Evolutionary conservation across 441 rosid species (phyloP).

Genomic region (Pelargonium cotyledonis): DNA sequence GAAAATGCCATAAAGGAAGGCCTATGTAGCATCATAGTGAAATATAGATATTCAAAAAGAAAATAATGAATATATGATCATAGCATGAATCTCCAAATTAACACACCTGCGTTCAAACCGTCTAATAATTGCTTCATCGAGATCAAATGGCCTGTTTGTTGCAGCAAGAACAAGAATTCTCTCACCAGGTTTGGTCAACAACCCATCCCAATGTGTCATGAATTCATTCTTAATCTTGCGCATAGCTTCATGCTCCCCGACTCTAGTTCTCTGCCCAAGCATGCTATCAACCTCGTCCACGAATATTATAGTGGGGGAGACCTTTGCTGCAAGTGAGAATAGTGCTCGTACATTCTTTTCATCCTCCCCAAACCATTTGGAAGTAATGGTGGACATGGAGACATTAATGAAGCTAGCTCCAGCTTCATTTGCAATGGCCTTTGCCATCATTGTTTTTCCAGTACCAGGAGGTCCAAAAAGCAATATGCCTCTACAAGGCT

Average conservation of each 20-base stretch:
- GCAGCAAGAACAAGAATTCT: constrained; percentile 97
- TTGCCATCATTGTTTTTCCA: constrained; percentile 98
- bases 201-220: constrained; percentile 98
- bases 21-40: background rate
- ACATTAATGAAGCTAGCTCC: constrained; percentile 99
- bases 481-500: constrained; percentile 93
- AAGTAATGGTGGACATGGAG: constrained; percentile 96
- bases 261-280: constrained; percentile 93
- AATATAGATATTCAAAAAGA: background rate
- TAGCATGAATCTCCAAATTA: background rate
- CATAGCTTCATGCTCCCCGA: constrained; percentile 99
- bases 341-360: constrained; percentile 92
- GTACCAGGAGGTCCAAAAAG: constrained; percentile 99
- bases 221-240: constrained; percentile 93
- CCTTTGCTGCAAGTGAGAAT: constrained; percentile 87
- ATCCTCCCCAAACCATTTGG: constrained; percentile 99
- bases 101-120: constrained; percentile 88
- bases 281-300: constrained; percentile 99
- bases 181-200: constrained; percentile 69
- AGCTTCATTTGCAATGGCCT: constrained; percentile 97
- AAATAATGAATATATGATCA: background rate
- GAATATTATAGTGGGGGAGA: constrained; percentile 89
- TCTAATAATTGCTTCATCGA: constrained; percentile 97
- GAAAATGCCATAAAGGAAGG: too few species aligned
- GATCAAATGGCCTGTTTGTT: constrained; percentile 97